Conservation (phyloP, 176 grass and related monocot species). For the Eragrostis curvula region DNA sequence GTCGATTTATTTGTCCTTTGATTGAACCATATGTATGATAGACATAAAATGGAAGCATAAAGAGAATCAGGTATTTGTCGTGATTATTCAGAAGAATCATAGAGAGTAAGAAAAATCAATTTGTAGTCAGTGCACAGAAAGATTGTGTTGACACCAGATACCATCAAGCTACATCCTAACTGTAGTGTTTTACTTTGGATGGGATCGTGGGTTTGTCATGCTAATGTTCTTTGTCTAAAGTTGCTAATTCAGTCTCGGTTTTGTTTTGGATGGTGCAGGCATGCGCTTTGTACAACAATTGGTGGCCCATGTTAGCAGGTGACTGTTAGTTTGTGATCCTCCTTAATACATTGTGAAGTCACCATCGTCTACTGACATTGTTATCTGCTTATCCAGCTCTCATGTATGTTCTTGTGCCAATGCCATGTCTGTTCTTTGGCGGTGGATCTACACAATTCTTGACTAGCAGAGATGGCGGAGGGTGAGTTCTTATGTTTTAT, state of each 20-base stretch:
- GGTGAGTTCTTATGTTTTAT: conserved; percentile 57
- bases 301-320: conserved; percentile 99
- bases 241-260: not conserved
- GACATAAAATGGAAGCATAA: not conserved
- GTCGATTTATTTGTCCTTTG: not conserved
- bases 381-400: conserved; percentile 58
- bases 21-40: not conserved
- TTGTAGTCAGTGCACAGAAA: not conserved
- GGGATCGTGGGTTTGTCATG: not conserved
- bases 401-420: conserved; percentile 94
- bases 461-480: conserved; percentile 83
- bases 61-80: not conserved
- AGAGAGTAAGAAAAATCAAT: not conserved
- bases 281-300: conserved; percentile 97
- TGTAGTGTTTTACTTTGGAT: not conserved
- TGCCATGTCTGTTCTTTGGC: conserved; percentile 97
- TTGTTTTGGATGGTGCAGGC: conserved; percentile 58
- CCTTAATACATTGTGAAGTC: not conserved
- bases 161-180: not conserved
- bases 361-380: conserved; percentile 37
- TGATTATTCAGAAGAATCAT: conserved; percentile 12
- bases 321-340: conserved; percentile 30
- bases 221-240: not conserved
- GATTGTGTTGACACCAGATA: not conserved
- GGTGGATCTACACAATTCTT: conserved; percentile 93